Evolutionary conservation across 129 eudicot genomes (phyloP).

Genomic region (Heracleum sosnowskyi): DNA sequence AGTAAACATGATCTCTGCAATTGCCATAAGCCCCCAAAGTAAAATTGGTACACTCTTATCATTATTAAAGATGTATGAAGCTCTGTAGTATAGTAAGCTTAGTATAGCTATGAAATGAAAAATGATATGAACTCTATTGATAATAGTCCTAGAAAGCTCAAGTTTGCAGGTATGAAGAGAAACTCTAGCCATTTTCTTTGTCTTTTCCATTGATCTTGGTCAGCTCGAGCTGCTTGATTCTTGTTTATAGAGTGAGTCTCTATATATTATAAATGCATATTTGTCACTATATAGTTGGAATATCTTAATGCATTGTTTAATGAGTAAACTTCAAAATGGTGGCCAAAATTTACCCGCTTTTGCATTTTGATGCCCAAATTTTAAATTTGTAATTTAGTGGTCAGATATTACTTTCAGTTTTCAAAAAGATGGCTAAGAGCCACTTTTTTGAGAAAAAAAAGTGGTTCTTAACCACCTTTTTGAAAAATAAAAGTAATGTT

Average conservation of each 20-base stretch:
- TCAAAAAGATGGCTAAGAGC: too few relatives aligned
- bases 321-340: too few relatives aligned
- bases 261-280: neutral
- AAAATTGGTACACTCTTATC: neutral
- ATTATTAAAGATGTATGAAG: neutral
- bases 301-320: neutral
- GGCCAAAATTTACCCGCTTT: too few relatives aligned
- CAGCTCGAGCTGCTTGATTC: neutral
- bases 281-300: neutral
- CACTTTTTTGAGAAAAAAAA: too few relatives aligned
- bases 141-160: constrained; percentile 7
- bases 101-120: constrained; percentile 15
- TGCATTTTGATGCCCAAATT: too few relatives aligned
- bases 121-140: constrained; percentile 11
- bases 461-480: too few relatives aligned
- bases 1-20: constrained; percentile 17
- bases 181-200: neutral
- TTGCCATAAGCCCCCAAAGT: constrained; percentile 14
- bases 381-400: too few relatives aligned
- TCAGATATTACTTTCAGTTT: too few relatives aligned
- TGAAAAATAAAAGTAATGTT: too few relatives aligned
- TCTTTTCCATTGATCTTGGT: neutral
- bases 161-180: constrained; percentile 14
- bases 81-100: constrained; percentile 15
- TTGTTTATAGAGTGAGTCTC: neutral